A percentile compares a stretch with the other conserved stretches of the same genome.
Conservation (phyloP, 73 alveolate species). For the Stentor coeruleus region DNA sequence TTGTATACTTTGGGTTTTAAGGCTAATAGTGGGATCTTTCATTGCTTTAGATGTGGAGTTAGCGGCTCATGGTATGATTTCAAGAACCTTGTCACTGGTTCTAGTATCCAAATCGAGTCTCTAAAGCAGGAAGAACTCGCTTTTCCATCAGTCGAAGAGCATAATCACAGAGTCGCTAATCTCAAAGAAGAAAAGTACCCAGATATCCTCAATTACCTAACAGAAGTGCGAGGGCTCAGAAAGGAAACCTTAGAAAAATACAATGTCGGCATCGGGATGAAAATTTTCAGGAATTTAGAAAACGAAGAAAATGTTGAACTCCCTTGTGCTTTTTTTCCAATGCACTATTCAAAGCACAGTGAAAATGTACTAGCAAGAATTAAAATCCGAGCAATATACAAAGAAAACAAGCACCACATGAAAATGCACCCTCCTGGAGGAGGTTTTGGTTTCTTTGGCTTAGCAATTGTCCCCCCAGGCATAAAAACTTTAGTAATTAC, state of each 20-base stretch:
- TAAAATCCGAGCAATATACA: slow-evolving; percentile 22
- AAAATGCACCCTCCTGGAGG: slow-evolving; percentile 32
- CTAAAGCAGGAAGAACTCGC: slow-evolving; percentile 13
- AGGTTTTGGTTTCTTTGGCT: slow-evolving; percentile 76
- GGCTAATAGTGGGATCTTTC: slow-evolving; percentile 53
- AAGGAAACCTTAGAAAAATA: slow-evolving; percentile 48
- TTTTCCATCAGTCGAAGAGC: slow-evolving; percentile 10
- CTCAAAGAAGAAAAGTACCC: slow-evolving; percentile 33
- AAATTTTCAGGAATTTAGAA: slow-evolving; percentile 48
- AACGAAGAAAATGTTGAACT: slow-evolving; percentile 33
- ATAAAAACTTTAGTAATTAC: slow-evolving; percentile 67
- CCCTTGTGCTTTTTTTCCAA: slow-evolving; percentile 55
- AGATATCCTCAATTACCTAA: slow-evolving; percentile 11
- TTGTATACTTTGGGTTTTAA: slow-evolving; percentile 53
- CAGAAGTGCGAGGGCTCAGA: slow-evolving; percentile 44
- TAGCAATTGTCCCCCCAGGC: slow-evolving; percentile 55
- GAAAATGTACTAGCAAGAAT: slow-evolving; percentile 35
- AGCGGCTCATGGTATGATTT: slow-evolving; percentile 83
- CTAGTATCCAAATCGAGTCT: slow-evolving; percentile 29
- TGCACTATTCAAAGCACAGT: slow-evolving; percentile 32
- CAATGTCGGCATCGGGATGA: slow-evolving; percentile 61
- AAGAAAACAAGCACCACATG: slow-evolving; percentile 31
- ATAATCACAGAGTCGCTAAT: slow-evolving; percentile 21
- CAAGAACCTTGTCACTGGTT: slow-evolving; percentile 46
- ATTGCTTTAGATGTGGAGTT: slow-evolving; percentile 80